phyloP scores from a whole-genome alignment of 2,329 filamentous ascomycete species.

The Diaporthe sp. region DNA sequence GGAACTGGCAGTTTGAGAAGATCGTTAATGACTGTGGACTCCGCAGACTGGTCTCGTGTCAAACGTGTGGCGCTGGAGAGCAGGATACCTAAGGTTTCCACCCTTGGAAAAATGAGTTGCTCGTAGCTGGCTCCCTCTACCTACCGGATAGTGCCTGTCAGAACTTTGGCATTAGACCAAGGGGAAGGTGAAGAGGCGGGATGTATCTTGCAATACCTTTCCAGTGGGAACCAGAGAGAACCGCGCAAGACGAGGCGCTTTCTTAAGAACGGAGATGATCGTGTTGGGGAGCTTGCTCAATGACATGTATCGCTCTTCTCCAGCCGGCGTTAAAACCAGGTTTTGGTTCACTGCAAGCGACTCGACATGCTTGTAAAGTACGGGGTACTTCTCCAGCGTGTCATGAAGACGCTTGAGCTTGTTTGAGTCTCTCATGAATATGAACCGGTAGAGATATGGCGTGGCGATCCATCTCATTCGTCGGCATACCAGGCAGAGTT shows the following conservation, averaged over 20 bases:
- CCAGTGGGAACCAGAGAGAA: no score
- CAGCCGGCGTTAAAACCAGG: background rate
- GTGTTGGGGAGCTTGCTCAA: no score
- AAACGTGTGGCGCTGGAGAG: background rate
- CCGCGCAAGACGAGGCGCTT: no score
- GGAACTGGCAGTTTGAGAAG: background rate
- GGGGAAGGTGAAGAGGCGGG: no score
- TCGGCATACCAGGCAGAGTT: background rate
- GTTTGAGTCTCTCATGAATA: background rate
- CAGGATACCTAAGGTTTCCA: background rate
- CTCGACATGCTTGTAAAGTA: background rate
- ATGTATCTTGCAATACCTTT: background rate
- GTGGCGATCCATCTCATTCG: background rate
- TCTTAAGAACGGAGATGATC: no score
- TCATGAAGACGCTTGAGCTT: background rate
- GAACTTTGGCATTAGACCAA: no score
- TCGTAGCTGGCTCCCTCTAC: no score
- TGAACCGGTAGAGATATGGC: background rate
- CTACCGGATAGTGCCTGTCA: no score
- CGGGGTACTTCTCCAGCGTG: background rate
- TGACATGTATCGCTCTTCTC: background rate
- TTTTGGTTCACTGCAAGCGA: background rate
- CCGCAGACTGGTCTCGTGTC: background rate
- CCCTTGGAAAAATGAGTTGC: background rate
- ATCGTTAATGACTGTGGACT: background rate